Evolutionary conservation across 768 basidiomycete genomes (phyloP), one percentile per base, ranked within the genome.

Genomic region (Mycena epipterygia): DNA sequence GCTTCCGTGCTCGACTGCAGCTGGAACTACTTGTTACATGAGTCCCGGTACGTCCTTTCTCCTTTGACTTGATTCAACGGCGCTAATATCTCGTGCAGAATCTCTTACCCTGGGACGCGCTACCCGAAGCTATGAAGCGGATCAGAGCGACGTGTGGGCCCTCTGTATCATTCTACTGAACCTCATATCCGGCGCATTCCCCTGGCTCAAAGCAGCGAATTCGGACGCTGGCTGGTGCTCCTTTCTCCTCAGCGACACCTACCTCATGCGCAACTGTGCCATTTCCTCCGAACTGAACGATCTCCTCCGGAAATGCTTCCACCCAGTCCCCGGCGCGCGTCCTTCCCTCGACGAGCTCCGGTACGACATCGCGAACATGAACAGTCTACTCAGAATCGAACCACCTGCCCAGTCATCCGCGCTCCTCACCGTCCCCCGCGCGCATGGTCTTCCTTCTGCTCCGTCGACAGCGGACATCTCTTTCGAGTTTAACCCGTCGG

Each of bases 141-240:
- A 74, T 8, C 74, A 81, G 48, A 86, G 81, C 85, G 86, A 87
- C 56, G 76, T 85, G 32, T 87, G n/a, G n/a, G n/a, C 86, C 0
- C 67, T 84, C 32, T 85, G 85, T 27, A 81, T 92, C 72, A 86
- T 91, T 65, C 83, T 92, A 60, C 76, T 90, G 73, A 90, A 89
- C 77, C 82, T 91, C 64, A 84, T 88, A 49, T 86, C 85, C 56
- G 86, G 86, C 2, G 82, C 84, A 39, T 85, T 84, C 62, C 87
- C 88, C 16, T 91, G 89, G 90, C 78, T 79, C 37, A 80, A 83
- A 59, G 88, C 89, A 1, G 81, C 79, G 79, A 82, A 75, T 76
- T 82, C 67, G 14, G 88, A 90, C 81, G 81, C 81, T 63, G 84
- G 82, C 32, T 90, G 88, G 83, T 65, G 77, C 29, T 79, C 79